Evolutionary conservation across 2,329 filamentous ascomycete species (phyloP), one percentile per base, ranked within the genome.

Genomic region (Curvularia verruculosa): DNA sequence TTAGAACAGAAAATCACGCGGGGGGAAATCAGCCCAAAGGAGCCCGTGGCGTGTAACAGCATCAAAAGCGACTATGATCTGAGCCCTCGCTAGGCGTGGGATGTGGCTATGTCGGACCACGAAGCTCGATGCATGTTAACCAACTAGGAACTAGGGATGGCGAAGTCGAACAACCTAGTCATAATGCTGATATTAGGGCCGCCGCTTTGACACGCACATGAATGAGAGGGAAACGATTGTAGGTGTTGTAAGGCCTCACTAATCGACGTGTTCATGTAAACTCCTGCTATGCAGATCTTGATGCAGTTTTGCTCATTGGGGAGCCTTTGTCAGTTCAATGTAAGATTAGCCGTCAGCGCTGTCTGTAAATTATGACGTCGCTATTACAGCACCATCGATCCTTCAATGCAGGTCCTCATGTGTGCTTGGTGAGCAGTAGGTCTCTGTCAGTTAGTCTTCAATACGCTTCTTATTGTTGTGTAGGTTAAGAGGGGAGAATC

Each of bases 61-160:
- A 15, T 49, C 21, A 31, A 52, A 45, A 56, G 49, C 15, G 36
- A 56, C 39, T 49, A 48, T 41, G 36, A 48, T 29, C 47, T 56
- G 31, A 23, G 41, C 15, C 53, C 41, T 28, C 46, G 39, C 28
- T 55, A 65, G 39, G 15, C 13, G 3, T 78, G 74, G 36, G n/a
- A 21, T 19, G 18, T 12, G 36, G 37, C 26, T 43, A 21, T 7
- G 51, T 29, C 24, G 26, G 13, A 19, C 23, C 9, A 28, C 13
- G n/a, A 45, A 28, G n/a, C 23, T 29, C 26, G 24, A 26, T 45
- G 41, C 15, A 13, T 45, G 12, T 45, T 45, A 12, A 28, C 12
- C n/a, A 29, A 29, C 15, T 45, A 29, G 41, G 23, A 45, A 29
- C 23, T 26, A 26, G 41, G 24, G 9, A 45, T 19, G 23, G 41